Evolutionary conservation across 2,329 filamentous ascomycete species (phyloP).

Genomic region (Claviceps paspali): DNA sequence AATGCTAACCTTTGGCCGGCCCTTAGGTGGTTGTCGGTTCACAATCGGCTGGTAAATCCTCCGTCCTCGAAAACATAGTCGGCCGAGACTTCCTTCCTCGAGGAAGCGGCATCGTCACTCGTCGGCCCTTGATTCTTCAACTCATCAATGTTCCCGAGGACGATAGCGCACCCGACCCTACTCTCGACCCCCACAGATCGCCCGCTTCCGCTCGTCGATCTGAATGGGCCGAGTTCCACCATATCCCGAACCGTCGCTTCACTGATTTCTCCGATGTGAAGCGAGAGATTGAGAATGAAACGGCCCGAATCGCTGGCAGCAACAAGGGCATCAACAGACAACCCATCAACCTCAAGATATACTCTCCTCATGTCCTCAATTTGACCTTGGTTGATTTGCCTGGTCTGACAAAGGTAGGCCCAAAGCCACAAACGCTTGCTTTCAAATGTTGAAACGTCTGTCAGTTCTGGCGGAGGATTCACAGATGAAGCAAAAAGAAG

Average conservation of each 20-base stretch:
- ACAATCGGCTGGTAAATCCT: constrained; percentile 96
- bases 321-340: constrained; percentile 98
- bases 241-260: constrained; percentile 78
- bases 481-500: no score
- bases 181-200: constrained; percentile 59
- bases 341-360: constrained; percentile 96
- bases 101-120: constrained; percentile 91
- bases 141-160: constrained; percentile 92
- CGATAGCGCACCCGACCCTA: constrained; percentile 47
- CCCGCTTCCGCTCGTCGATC: constrained; percentile 51
- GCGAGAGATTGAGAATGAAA: constrained; percentile 94
- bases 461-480: no score
- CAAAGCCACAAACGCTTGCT: background rate
- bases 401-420: constrained; percentile 73
- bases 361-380: constrained; percentile 91
- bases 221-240: constrained; percentile 92
- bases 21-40: constrained; percentile 92
- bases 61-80: constrained; percentile 96
- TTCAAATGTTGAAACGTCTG: no score
- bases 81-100: constrained; percentile 92
- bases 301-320: constrained; percentile 74
- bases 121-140: constrained; percentile 86
- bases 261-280: constrained; percentile 88
- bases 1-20: constrained; percentile 8
- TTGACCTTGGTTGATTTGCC: constrained; percentile 92